A percentile compares a stretch with the other conserved stretches of the same genome.
Evolutionary conservation across 1,139 yeast species (phyloP).

Genomic region (Hansenula anomala): DNA sequence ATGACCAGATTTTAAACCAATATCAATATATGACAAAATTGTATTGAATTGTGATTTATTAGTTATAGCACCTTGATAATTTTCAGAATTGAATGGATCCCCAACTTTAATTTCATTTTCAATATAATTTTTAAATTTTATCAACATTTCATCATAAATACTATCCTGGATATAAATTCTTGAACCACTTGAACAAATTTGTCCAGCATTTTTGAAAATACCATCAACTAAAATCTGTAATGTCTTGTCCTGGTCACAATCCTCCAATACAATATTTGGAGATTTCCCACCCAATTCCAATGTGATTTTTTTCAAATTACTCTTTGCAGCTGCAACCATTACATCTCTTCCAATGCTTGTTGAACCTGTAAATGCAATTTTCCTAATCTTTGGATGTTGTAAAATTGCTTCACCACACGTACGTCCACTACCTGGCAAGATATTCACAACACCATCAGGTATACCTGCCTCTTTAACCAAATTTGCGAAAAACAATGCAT

Average conservation of each 20-base stretch:
- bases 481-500: constrained; percentile 62
- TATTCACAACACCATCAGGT: constrained; percentile 77
- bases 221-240: constrained; percentile 55
- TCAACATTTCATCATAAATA: constrained; percentile 60
- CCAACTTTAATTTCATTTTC: constrained; percentile 56
- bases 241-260: constrained; percentile 62
- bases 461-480: constrained; percentile 66
- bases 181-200: constrained; percentile 84
- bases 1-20: constrained; percentile 67
- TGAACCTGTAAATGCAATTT: constrained; percentile 82
- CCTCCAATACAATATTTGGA: constrained; percentile 71
- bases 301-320: constrained; percentile 73
- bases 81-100: constrained; percentile 63
- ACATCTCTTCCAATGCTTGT: constrained; percentile 70
- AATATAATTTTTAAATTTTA: constrained; percentile 52
- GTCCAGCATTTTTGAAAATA: constrained; percentile 78
- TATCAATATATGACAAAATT: constrained; percentile 63
- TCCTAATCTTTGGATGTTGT: constrained; percentile 63
- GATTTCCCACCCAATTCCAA: constrained; percentile 86
- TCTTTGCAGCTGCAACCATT: constrained; percentile 61
- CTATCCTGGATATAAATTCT: constrained; percentile 75
- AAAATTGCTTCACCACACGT: constrained; percentile 72
- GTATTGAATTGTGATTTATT: constrained; percentile 66
- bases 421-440: constrained; percentile 71
- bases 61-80: constrained; percentile 71